These are phyloP conservation scores for Aspergillus japonicus DNA, from an alignment of 2,329 filamentous ascomycete genomes.

Conservation along the genomic window DNA sequence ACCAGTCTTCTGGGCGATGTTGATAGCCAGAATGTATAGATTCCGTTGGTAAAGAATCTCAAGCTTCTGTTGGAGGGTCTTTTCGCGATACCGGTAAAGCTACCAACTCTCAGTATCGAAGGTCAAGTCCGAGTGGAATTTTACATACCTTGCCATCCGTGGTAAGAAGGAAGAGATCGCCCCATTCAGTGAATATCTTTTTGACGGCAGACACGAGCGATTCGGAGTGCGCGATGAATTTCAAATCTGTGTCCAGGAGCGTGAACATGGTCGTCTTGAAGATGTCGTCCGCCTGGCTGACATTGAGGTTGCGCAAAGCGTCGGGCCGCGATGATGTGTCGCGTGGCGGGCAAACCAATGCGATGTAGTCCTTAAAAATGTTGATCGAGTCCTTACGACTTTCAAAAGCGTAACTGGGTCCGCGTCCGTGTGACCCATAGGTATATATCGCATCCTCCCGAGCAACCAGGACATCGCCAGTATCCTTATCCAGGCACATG, in stretches of 20 bases:
- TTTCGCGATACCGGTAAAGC: slow-evolving; percentile 88
- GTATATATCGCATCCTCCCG: slow-evolving; percentile 95
- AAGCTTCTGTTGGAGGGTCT: slow-evolving; percentile 81
- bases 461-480: slow-evolving; percentile 85
- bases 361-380: slow-evolving; percentile 81
- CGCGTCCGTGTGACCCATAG: slow-evolving; percentile 80
- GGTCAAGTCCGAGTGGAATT: background rate
- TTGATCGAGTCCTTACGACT: slow-evolving; percentile 80
- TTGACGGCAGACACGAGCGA: slow-evolving; percentile 77
- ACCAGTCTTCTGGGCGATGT: slow-evolving; percentile 84
- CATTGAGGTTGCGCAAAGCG: slow-evolving; percentile 70
- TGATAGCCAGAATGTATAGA: slow-evolving; percentile 86
- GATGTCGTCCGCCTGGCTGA: slow-evolving; percentile 69
- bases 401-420: slow-evolving; percentile 87
- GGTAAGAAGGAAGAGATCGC: slow-evolving; percentile 83
- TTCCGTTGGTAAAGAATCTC: slow-evolving; percentile 94
- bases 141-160: slow-evolving; percentile 79
- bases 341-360: slow-evolving; percentile 76
- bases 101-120: slow-evolving; percentile 40
- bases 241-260: slow-evolving; percentile 84
- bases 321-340: slow-evolving; percentile 57
- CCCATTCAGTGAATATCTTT: slow-evolving; percentile 82
- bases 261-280: slow-evolving; percentile 88
- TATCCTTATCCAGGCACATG: slow-evolving; percentile 80
- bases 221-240: slow-evolving; percentile 87